Base-by-base conservation (phyloP, 2,329 filamentous ascomycete species). In the Xylariaceae sp. region DNA sequence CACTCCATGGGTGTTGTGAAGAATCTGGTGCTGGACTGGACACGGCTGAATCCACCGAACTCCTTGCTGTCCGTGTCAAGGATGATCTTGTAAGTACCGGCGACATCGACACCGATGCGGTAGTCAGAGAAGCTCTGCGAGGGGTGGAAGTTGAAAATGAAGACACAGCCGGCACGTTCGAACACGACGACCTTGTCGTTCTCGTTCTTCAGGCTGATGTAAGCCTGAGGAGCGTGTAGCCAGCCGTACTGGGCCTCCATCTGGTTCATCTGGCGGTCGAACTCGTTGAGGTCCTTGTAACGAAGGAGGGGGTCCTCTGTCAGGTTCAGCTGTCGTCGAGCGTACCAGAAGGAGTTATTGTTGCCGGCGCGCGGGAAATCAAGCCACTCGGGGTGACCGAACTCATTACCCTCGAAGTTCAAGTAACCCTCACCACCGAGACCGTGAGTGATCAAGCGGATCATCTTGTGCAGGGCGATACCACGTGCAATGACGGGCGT, bases 341-440 rank as follows among this genome's bases (percentile, higher is more conserved):
- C 92, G 72, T 96, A 96, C 86, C 90, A 93, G 80, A 92, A 97
- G 51, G 89, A 94, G 76, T 96, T 96, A 70, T 87, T 78, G 76
- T 97, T 97, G 60, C 94, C 94, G 70, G 88, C 91, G 55, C 94
- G 89, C 3, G 94, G 94, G 75, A 99, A 99, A 74, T 99, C 94
- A 45, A 99, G 88, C 94, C 94, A 99, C 75, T 99, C 94, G 0
- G 94, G 94, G 72, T 99, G 94, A 0, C 94, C 94, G 71, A 99
- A 99, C 75, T 99, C 94, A 75, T 99, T 99, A 62, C 94, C 94
- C 77, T 97, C 92, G 68, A 99, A 99, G 78, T 97, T 99, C 56
- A 99, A 88, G 72, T 96, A 99, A 45, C 93, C 94, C 75, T 99
- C 94, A 57, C 94, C 94, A 60, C 94, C 94, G 13, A 99, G 83